phyloP scores from a whole-genome alignment of 495 filamentous ascomycete genomes.

The Hypoxylon perforatum region DNA sequence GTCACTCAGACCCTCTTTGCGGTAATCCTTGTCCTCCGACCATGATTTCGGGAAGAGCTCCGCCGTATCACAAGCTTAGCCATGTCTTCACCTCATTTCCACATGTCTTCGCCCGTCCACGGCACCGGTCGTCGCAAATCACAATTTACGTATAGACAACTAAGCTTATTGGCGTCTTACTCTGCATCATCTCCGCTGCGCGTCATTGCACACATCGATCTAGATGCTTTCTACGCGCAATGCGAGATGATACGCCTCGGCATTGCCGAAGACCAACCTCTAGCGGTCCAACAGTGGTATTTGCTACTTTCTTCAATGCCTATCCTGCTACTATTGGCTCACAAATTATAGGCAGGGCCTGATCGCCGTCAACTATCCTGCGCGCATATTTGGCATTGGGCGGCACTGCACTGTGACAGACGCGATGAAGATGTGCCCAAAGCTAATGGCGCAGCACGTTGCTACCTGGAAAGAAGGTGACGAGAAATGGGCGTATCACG shows the following conservation, averaged over 20 bases:
- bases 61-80: background rate
- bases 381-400: constrained; percentile 79
- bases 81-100: constrained; percentile 49
- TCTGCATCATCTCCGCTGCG: constrained; percentile 81
- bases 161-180: constrained; percentile 77
- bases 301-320: constrained; percentile 22
- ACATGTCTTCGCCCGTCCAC: constrained; percentile 52
- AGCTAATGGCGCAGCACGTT: constrained; percentile 88
- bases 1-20: constrained; percentile 3
- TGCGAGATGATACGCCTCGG: constrained; percentile 90
- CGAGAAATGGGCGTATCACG: constrained; percentile 87
- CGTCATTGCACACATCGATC: constrained; percentile 90
- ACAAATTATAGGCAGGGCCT: constrained; percentile 69
- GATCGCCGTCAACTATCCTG: constrained; percentile 96
- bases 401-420: constrained; percentile 80
- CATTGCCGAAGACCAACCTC: constrained; percentile 75
- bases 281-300: constrained; percentile 91
- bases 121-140: constrained; percentile 65
- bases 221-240: constrained; percentile 99
- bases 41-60: constrained; percentile 22
- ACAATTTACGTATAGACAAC: constrained; percentile 84
- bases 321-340: constrained; percentile 18
- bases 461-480: constrained; percentile 95
- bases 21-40: constrained; percentile 16
- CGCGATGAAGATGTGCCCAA: constrained; percentile 88